Percentiles rank a stretch among this genome's conserved stretches.
These are phyloP conservation scores for Cryptosporidium viatorum DNA, from an alignment of 169 alveolate genomes.

Conservation along the genomic window DNA sequence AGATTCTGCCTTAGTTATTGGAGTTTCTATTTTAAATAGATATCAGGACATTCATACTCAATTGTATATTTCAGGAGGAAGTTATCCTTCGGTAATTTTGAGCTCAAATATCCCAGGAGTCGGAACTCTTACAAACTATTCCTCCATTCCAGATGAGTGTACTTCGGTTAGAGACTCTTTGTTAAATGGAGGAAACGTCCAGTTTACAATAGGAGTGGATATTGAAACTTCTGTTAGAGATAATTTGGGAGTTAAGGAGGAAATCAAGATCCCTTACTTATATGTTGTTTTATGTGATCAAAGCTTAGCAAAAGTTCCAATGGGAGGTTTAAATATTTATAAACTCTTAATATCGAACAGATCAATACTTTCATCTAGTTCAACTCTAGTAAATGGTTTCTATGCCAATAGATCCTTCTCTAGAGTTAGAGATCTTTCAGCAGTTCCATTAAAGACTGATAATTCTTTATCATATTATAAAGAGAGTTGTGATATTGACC, in stretches of 20 bases:
- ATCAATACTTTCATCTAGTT: neutral
- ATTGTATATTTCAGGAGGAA: conserved; percentile 46
- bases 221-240: neutral
- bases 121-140: conserved; percentile 35
- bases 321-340: conserved; percentile 44
- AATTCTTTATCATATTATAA: conserved; percentile 5
- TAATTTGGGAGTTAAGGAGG: conserved; percentile 5
- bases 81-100: conserved; percentile 29
- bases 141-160: conserved; percentile 11
- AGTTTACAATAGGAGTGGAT: conserved; percentile 48
- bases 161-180: neutral
- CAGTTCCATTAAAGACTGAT: neutral
- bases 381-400: conserved; percentile 53
- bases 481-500: conserved; percentile 14
- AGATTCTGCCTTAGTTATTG: conserved; percentile 14
- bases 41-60: conserved; percentile 15
- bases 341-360: conserved; percentile 4
- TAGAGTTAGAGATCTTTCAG: neutral
- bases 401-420: neutral
- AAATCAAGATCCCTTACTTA: conserved; percentile 36
- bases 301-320: conserved; percentile 19
- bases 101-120: conserved; percentile 49
- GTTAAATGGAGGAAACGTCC: neutral
- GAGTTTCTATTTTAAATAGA: conserved; percentile 16
- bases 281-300: conserved; percentile 17